phyloP scores from a whole-genome alignment of 2,329 filamentous ascomycete genomes.

The Neonectria faginata region DNA sequence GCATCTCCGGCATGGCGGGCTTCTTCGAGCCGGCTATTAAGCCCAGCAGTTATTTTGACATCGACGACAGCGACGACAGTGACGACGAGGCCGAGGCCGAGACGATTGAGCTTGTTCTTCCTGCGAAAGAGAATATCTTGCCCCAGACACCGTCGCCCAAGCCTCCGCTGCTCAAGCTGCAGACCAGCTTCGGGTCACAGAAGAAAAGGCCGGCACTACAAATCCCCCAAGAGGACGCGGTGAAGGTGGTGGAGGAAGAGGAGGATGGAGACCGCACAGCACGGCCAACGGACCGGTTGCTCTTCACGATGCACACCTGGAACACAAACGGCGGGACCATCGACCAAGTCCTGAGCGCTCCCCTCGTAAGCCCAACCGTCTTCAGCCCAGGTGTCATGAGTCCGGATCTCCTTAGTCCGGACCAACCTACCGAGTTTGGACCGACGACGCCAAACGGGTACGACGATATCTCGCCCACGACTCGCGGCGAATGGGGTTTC shows the following conservation, averaged over 20 bases:
- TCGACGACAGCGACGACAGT: constrained; percentile 36
- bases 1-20: constrained; percentile 56
- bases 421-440: constrained; percentile 50
- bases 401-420: constrained; percentile 38
- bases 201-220: constrained; percentile 17
- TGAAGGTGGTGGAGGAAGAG: constrained; percentile 48
- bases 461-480: constrained; percentile 72
- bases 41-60: constrained; percentile 37
- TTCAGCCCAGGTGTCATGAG: constrained; percentile 38
- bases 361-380: constrained; percentile 33
- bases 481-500: constrained; percentile 72
- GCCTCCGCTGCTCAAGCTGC: constrained; percentile 53
- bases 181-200: constrained; percentile 55
- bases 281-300: constrained; percentile 49
- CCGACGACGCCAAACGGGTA: constrained; percentile 69
- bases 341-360: constrained; percentile 56
- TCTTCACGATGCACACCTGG: constrained; percentile 47
- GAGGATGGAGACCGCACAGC: constrained; percentile 55
- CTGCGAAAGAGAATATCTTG: constrained; percentile 4
- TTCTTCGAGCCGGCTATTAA: constrained; percentile 41
- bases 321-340: constrained; percentile 52
- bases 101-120: constrained; percentile 43
- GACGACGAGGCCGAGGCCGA: constrained; percentile 39
- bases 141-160: constrained; percentile 44
- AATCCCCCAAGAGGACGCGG: constrained; percentile 14